Conservation (phyloP, 805 yeast genomes). For the Candida coquimbonensis region DNA sequence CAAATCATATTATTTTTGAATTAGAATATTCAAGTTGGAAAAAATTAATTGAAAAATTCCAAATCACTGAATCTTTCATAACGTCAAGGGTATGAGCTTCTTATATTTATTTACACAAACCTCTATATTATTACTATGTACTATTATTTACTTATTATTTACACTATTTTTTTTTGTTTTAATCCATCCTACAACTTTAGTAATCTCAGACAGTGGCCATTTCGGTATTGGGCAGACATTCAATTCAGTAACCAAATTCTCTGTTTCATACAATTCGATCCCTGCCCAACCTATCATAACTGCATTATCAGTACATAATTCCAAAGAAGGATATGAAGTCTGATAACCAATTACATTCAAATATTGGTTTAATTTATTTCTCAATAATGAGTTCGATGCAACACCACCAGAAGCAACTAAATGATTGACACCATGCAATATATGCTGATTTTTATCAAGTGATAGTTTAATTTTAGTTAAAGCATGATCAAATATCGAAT, state of each 20-base stretch:
- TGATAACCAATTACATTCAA: constrained; percentile 27
- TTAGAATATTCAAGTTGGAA: constrained; percentile 65
- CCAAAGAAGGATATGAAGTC: constrained; percentile 61
- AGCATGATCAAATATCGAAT: constrained; percentile 65
- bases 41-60: constrained; percentile 42
- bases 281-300: constrained; percentile 98
- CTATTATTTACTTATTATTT: not conserved
- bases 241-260: constrained; percentile 37
- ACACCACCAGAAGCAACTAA: constrained; percentile 94
- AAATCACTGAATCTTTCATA: constrained; percentile 50
- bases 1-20: constrained; percentile 65
- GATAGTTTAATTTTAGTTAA: constrained; percentile 54
- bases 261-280: constrained; percentile 66
- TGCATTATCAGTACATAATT: constrained; percentile 89
- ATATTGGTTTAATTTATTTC: constrained; percentile 39
- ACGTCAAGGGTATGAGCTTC: constrained; percentile 29
- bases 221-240: constrained; percentile 60
- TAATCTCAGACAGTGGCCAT: constrained; percentile 69
- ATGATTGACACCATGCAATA: constrained; percentile 37
- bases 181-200: constrained; percentile 46
- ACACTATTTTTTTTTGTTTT: not conserved
- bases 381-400: constrained; percentile 60
- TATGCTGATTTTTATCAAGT: constrained; percentile 32
- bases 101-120: not conserved
- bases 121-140: not conserved